These are phyloP conservation scores for Aspergillus fischeri DNA, from an alignment of 2,329 filamentous ascomycete genomes.

Conservation along the genomic window DNA sequence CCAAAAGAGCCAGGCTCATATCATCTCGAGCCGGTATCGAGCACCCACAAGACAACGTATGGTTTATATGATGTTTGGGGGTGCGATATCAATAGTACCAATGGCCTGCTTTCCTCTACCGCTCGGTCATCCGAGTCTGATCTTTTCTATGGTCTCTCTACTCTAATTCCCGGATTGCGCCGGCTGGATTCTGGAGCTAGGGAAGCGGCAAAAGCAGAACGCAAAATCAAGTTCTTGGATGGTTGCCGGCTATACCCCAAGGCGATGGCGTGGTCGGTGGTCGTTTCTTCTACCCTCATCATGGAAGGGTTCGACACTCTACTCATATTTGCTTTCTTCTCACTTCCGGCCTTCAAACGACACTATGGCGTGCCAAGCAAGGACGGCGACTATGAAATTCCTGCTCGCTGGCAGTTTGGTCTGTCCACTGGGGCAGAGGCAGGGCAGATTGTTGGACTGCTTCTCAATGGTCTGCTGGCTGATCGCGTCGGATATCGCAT, in stretches of 20 bases:
- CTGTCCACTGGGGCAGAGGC: conserved; percentile 9
- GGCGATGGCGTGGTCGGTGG: conserved; percentile 20
- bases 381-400: conserved; percentile 16
- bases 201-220: conserved; percentile 5
- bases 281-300: conserved; percentile 21
- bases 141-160: not conserved
- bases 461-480: conserved; percentile 18
- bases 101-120: not conserved
- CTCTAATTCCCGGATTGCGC: not conserved
- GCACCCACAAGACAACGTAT: not conserved
- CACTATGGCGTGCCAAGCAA: conserved; percentile 17
- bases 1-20: not conserved
- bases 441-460: conserved; percentile 15
- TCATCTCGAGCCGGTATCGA: not conserved
- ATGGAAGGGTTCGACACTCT: conserved; percentile 26
- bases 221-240: conserved; percentile 20
- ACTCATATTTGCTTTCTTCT: conserved; percentile 17
- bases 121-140: not conserved
- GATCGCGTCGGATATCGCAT: conserved; percentile 26
- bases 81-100: not conserved
- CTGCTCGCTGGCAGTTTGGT: conserved; percentile 26
- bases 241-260: conserved; percentile 21
- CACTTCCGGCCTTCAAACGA: conserved; percentile 18
- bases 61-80: not conserved
- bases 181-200: not conserved